phyloP scores from a whole-genome alignment of 1,284 basidiomycete genomes.

The Phenoliferia sp. region DNA sequence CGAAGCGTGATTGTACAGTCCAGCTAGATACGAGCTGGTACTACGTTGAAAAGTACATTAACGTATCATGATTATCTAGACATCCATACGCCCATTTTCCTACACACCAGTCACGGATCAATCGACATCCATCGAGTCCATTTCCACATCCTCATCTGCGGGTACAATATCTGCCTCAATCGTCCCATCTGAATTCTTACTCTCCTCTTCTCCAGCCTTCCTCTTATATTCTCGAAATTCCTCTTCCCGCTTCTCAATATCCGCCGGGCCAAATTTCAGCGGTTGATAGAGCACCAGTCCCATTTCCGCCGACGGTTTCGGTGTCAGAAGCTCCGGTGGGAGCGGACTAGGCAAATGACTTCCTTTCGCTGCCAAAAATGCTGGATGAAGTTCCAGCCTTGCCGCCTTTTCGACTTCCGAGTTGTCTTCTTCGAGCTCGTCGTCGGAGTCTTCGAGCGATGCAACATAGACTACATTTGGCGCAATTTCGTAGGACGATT shows the following conservation, averaged over 20 bases:
- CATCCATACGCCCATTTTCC: too few relatives aligned
- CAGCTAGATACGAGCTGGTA: too few relatives aligned
- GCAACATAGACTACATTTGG: neutral
- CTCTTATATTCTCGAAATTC: neutral
- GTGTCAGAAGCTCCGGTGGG: neutral
- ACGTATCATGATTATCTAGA: too few relatives aligned
- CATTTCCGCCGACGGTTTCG: neutral
- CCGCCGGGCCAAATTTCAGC: neutral
- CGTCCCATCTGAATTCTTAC: too few relatives aligned
- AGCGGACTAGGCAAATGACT: neutral
- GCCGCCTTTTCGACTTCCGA: neutral
- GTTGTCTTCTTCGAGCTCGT: neutral
- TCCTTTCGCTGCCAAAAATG: neutral
- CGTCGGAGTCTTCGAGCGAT: neutral
- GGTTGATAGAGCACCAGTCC: neutral
- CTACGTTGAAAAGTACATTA: too few relatives aligned
- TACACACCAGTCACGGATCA: too few relatives aligned
- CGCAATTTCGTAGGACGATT: neutral
- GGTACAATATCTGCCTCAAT: too few relatives aligned
- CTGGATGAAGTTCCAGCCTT: neutral
- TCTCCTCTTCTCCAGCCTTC: too few relatives aligned
- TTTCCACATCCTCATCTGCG: too few relatives aligned
- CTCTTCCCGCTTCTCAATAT: neutral
- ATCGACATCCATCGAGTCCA: too few relatives aligned
- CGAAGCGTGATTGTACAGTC: too few relatives aligned